Base-by-base conservation (phyloP, 768 basidiomycete genomes). In the Cystobasidium onofrii region DNA sequence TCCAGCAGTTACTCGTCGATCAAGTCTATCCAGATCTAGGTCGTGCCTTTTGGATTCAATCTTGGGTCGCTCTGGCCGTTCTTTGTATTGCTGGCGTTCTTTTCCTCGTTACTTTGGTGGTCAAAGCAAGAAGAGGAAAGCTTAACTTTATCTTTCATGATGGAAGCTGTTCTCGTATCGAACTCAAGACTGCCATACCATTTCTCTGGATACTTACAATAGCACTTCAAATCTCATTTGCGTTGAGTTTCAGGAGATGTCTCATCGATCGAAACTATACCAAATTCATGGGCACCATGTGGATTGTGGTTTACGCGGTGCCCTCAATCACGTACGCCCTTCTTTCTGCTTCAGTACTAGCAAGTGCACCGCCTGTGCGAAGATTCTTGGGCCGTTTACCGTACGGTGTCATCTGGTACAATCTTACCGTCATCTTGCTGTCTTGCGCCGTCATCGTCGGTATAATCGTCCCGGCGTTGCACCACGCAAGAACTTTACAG, bases 71-170 rank as follows among this genome's bases (percentile, higher is more conserved):
- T 6, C 15, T 55, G 10, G 67, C 18, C 50, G 12, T 52, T 17
- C 52, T 52, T 20, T 10, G 41, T 12, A 17, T 70, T 50, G 25
- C 50, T 52, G 33, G 10, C 3, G 13, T 70, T 27, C 15, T 18
- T 9, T 18, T 27, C 34, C 6, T 57, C n/a, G 13, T n/a, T 7
- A 23, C 18, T 29, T 50, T 70, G 17, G 67, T 55, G 10, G 29
- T 39, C 17, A 25, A 52, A n/a, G 50, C 44, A 23, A 33, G 7
- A 17, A 29, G 44, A 9, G 67, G 67, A 18, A 17, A 33, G 13
- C 67, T 70, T 15, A 25, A 52, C 29, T 55, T 70, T 23, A 54
- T 70, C 52, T 6, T 55, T 6, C 52, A 70, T 17, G 67, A 70
- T 57, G 67, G 67, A 6, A 41, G n/a, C 23, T 52, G 44, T 17